Evolutionary conservation across 192 early-diverging fungal species (phyloP), one percentile per base, ranked within the genome.

Genomic region (Geranomyces variabilis): DNA sequence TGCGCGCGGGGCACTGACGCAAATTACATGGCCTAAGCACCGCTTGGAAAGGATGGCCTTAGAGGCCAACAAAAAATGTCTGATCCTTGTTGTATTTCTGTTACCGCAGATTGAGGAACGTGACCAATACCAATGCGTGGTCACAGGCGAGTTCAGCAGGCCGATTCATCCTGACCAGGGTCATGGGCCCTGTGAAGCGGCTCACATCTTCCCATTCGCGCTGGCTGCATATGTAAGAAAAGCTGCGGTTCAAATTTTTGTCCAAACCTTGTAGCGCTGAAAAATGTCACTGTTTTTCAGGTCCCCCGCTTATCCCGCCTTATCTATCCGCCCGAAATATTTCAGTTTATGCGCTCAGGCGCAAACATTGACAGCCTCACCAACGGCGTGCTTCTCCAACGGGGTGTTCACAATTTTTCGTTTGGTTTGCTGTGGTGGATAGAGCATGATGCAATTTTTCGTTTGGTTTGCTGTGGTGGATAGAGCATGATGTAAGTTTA

Each of bases 251-350:
- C 21, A 63, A 31, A 17, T 12, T 31, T 63, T 33, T 28, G 22
- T 28, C 14, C 0, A 22, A 34, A 22, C 4, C 9, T 41, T 36
- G 1, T 28, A 41, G 10, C 36, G 36, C 36, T 41, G 36, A 41
- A 41, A 41, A 2, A 31, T 28, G 21, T 34, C 12, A 1, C 22
- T 29, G 0, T 0, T 60, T 7, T 63, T 30, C 36, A 63, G 61
- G 36, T 63, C 30, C 64, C 8, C 0, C 43, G 47, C 41, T 12
- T 66, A 17, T 66, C 64, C 2, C 19, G 34, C 34, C 4, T 66
- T 8, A 12, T 66, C 0, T 66, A 66, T 48, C 64, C 64, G 28
- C 1, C 36, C 15, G 64, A 66, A 48, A 19, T 66, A 21, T 66
- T 66, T 48, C 21, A 15, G 24, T 12, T 66, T 7, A 0, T 66